Evolutionary conservation across 2,329 filamentous ascomycete genomes (phyloP).

Genomic region (Alternaria gaisen): DNA sequence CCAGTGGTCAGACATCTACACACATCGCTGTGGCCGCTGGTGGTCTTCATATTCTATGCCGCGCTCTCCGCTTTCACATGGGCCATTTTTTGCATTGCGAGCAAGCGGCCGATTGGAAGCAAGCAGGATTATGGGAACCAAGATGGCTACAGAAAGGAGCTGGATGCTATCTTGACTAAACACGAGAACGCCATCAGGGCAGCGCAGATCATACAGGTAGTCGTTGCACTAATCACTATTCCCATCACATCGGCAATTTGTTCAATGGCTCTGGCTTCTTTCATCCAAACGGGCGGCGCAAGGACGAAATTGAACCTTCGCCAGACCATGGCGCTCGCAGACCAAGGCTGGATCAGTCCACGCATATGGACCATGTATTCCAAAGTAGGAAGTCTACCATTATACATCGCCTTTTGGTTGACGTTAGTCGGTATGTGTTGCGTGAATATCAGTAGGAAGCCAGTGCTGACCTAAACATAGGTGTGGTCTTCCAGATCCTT

Average conservation of each 20-base stretch:
- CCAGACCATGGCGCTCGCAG: slow-evolving; percentile 2
- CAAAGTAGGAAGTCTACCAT: slow-evolving; percentile 4
- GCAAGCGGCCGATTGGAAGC: slow-evolving; percentile 2
- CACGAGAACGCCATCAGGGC: not conserved
- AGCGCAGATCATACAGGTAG: not conserved
- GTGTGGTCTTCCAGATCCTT: not conserved
- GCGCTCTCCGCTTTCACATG: not conserved
- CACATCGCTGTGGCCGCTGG: slow-evolving; percentile 1
- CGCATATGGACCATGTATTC: not conserved
- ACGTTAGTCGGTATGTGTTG: slow-evolving; percentile 3
- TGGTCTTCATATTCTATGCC: slow-evolving; percentile 3
- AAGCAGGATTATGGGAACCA: not conserved
- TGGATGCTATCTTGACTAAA: not conserved
- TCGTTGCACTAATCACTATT: not conserved
- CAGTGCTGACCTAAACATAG: not conserved
- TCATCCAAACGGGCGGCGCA: not conserved
- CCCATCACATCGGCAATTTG: slow-evolving; percentile 2
- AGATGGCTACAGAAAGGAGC: not conserved
- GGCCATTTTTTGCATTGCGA: not conserved
- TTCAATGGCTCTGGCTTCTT: slow-evolving; percentile 1
- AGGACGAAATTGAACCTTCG: slow-evolving; percentile 4
- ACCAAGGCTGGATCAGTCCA: slow-evolving; percentile 6
- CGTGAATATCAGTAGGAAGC: not conserved
- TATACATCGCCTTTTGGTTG: slow-evolving; percentile 1
- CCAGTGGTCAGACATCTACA: not conserved